These are phyloP conservation scores for Thelonectria olida DNA, from an alignment of 2,329 filamentous ascomycete species.

Conservation along the genomic window DNA sequence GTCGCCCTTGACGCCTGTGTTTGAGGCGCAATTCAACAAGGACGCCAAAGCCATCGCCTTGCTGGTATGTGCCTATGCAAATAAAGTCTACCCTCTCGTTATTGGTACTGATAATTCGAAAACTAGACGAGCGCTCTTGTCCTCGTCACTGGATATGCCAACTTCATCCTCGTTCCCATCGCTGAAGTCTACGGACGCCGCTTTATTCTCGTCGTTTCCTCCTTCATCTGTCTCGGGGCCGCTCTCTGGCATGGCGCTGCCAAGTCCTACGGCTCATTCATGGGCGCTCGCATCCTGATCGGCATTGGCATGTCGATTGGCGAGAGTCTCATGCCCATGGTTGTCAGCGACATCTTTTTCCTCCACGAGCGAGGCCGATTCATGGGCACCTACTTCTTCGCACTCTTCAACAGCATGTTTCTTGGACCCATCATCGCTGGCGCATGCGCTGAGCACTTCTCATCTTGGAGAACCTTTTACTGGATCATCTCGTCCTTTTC, in stretches of 20 bases:
- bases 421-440: slow-evolving; percentile 2
- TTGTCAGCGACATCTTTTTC: background rate
- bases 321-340: slow-evolving; percentile 4
- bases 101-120: too few species aligned
- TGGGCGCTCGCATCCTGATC: background rate
- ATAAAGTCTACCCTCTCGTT: too few species aligned
- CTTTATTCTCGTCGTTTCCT: background rate
- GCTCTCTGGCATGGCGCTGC: background rate
- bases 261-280: background rate
- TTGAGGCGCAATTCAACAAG: background rate
- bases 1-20: background rate
- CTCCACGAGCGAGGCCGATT: background rate
- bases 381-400: slow-evolving; percentile 2
- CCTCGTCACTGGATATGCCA: background rate
- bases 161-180: background rate
- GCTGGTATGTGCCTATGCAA: background rate
- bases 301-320: background rate
- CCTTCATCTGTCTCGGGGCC: background rate
- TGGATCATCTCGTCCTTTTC: background rate
- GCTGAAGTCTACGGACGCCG: background rate
- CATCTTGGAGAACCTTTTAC: slow-evolving; percentile 1
- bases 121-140: background rate
- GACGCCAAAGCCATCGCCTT: background rate
- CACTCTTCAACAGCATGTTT: background rate
- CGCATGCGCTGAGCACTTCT: background rate